phyloP scores from a whole-genome alignment of 1,139 yeast genomes.

The Pichia sp. region DNA sequence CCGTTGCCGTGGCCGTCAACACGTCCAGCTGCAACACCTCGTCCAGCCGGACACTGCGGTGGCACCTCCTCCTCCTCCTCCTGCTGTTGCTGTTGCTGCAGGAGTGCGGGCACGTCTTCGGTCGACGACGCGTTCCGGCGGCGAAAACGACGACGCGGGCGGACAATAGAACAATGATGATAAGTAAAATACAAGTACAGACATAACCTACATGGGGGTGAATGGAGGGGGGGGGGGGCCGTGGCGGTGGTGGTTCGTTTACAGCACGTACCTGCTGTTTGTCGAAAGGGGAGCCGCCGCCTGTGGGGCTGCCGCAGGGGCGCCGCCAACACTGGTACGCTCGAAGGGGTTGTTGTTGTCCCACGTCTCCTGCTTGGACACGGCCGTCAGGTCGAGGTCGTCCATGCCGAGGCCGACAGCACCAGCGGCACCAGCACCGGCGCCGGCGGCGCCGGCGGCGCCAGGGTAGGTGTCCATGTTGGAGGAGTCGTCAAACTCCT shows the following conservation, averaged over 20 bases:
- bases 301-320: not conserved
- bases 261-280: not conserved
- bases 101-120: no score
- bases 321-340: not conserved
- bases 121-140: no score
- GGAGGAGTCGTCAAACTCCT: conserved; percentile 1
- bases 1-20: no score
- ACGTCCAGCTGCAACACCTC: no score
- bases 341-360: conserved; percentile 11
- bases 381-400: conserved; percentile 6
- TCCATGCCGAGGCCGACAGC: not conserved
- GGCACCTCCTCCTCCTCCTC: no score
- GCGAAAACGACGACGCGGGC: no score
- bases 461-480: not conserved
- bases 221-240: no score
- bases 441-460: not conserved
- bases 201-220: not conserved
- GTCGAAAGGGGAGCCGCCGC: no score
- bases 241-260: not conserved
- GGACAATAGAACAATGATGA: no score
- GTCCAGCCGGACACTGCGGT: no score
- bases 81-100: no score
- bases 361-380: conserved; percentile 10
- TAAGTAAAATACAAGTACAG: not conserved
- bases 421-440: not conserved